phyloP scores from a whole-genome alignment of 2,329 filamentous ascomycete genomes.

The Aspergillus aculeatinus region DNA sequence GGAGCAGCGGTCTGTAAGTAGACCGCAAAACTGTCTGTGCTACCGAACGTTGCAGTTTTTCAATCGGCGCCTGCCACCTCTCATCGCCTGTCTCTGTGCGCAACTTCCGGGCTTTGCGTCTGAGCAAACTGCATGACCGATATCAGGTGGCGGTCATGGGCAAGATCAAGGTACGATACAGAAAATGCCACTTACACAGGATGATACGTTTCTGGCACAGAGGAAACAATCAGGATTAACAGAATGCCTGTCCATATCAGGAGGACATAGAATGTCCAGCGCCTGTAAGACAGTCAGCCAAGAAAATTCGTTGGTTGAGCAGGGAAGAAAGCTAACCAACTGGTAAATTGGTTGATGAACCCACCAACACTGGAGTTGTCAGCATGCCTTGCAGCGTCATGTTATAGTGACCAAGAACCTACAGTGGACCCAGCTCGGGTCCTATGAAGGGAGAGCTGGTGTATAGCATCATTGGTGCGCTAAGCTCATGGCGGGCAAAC shows the following conservation, averaged over 20 bases:
- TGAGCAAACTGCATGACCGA: conserved; percentile 54
- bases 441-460: conserved; percentile 61
- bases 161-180: not conserved
- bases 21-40: conserved; percentile 57
- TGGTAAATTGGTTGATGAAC: conserved; percentile 74
- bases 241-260: conserved; percentile 75
- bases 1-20: conserved; percentile 68
- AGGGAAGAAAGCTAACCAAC: conserved; percentile 51
- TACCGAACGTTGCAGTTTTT: conserved; percentile 70
- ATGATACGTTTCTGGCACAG: conserved; percentile 86
- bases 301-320: not conserved
- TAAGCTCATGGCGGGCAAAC: conserved; percentile 67
- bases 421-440: conserved; percentile 57
- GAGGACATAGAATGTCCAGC: conserved; percentile 82
- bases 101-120: conserved; percentile 67
- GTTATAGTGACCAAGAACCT: conserved; percentile 15
- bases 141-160: conserved; percentile 21
- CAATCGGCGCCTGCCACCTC: conserved; percentile 73
- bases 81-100: conserved; percentile 76
- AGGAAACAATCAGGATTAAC: conserved; percentile 62
- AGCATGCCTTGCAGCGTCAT: conserved; percentile 7
- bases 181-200: conserved; percentile 43
- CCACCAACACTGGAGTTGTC: conserved; percentile 58
- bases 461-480: conserved; percentile 81
- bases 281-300: conserved; percentile 36